These are phyloP conservation scores for Arthrobotrys sphaeroides DNA, from an alignment of 2,329 filamentous ascomycete species.

Conservation along the genomic window DNA sequence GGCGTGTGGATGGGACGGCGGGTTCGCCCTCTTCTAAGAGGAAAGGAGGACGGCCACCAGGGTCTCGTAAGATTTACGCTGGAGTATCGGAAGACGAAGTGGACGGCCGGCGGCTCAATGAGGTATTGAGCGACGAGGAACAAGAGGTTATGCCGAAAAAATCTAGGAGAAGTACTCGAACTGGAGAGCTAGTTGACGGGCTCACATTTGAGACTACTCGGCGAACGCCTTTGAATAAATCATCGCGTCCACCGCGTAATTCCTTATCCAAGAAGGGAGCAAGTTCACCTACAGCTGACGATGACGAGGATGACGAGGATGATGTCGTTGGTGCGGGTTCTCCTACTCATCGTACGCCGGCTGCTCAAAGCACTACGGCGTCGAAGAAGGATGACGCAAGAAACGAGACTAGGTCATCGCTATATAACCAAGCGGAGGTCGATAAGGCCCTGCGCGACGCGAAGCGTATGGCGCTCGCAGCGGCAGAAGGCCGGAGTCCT, in stretches of 20 bases:
- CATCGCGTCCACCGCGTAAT: conserved; percentile 18
- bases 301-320: conserved; percentile 5
- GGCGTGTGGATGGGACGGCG: conserved; percentile 19
- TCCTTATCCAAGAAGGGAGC: neutral
- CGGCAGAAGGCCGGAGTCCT: conserved; percentile 43
- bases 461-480: conserved; percentile 44
- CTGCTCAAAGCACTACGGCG: neutral
- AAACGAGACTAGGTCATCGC: neutral
- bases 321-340: neutral
- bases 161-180: conserved; percentile 44
- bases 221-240: conserved; percentile 30
- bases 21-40: conserved; percentile 7
- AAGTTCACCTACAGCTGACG: neutral
- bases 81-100: conserved; percentile 34
- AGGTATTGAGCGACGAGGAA: conserved; percentile 36
- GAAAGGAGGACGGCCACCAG: conserved; percentile 28
- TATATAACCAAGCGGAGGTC: conserved; percentile 21
- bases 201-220: conserved; percentile 41
- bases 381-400: neutral
- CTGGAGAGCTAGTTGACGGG: conserved; percentile 48
- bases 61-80: conserved; percentile 34
- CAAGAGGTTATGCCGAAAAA: conserved; percentile 50
- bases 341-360: neutral
- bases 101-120: conserved; percentile 17
- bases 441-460: conserved; percentile 39